These are phyloP conservation scores for Solanum phureja DNA, from an alignment of 257 asterid genomes.

Conservation along the genomic window DNA sequence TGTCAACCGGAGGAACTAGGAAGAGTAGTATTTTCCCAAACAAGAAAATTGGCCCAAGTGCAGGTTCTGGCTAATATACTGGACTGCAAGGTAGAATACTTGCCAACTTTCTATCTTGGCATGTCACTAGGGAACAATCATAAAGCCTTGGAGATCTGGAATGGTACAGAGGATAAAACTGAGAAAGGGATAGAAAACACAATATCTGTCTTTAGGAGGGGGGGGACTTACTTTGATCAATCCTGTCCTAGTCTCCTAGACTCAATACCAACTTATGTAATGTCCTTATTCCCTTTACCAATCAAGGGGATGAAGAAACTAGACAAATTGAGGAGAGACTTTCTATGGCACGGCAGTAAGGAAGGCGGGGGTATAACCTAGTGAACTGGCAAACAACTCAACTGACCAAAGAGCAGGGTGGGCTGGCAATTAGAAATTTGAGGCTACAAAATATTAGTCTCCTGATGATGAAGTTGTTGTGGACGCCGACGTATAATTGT, in stretches of 20 bases:
- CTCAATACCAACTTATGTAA: not conserved
- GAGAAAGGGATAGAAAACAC: not conserved
- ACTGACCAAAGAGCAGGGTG: too few relatives aligned
- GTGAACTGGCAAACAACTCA: too few relatives aligned
- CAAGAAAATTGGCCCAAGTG: not conserved
- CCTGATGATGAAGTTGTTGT: too few relatives aligned
- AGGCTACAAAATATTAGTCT: too few relatives aligned
- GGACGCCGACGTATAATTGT: too few relatives aligned
- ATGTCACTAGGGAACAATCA: not conserved
- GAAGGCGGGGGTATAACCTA: too few relatives aligned
- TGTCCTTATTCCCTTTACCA: not conserved
- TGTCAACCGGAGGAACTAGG: not conserved
- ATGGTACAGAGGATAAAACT: not conserved
- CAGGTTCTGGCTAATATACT: not conserved
- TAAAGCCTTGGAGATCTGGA: not conserved
- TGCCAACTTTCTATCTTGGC: not conserved
- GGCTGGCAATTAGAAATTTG: too few relatives aligned
- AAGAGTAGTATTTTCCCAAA: not conserved
- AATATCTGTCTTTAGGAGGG: not conserved
- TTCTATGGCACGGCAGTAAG: too few relatives aligned
- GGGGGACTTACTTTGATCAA: not conserved
- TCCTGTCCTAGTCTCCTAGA: not conserved
- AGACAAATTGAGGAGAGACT: not conserved
- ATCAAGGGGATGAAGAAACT: not conserved
- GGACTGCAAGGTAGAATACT: not conserved